These are phyloP conservation scores for Onygena corvina DNA, from an alignment of 2,329 filamentous ascomycete genomes.

Conservation along the genomic window DNA sequence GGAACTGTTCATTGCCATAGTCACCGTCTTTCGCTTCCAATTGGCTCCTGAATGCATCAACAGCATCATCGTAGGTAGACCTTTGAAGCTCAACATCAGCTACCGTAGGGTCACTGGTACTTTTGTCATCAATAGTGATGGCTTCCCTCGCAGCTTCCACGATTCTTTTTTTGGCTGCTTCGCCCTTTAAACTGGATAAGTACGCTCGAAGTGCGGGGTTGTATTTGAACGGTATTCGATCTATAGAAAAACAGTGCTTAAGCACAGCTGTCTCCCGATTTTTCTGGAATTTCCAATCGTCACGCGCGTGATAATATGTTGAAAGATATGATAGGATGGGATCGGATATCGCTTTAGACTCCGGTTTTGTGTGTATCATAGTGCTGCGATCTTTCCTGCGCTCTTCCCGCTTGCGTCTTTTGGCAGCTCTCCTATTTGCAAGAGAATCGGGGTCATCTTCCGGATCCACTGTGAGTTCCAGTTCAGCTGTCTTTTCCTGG, in stretches of 20 bases:
- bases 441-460: conserved; percentile 17
- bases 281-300: conserved; percentile 92
- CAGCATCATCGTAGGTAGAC: conserved; percentile 38
- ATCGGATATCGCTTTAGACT: conserved; percentile 8
- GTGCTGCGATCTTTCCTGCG: conserved; percentile 9
- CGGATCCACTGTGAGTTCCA: conserved; percentile 9
- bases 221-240: conserved; percentile 57
- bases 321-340: conserved; percentile 64
- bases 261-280: conserved; percentile 75
- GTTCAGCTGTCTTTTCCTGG: conserved; percentile 36
- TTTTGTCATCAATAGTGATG: conserved; percentile 32
- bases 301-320: conserved; percentile 58
- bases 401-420: conserved; percentile 13
- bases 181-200: conserved; percentile 65
- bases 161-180: conserved; percentile 53
- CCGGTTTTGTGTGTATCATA: conserved; percentile 7
- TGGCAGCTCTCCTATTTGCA: conserved; percentile 16
- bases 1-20: conserved; percentile 20
- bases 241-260: conserved; percentile 65
- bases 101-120: conserved; percentile 16
- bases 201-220: conserved; percentile 62
- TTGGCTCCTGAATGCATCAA: conserved; percentile 36
- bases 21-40: conserved; percentile 21
- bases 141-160: conserved; percentile 53
- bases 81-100: conserved; percentile 13